phyloP scores from a whole-genome alignment of 202 grass and related monocot species.

The Carex sylvatica region DNA sequence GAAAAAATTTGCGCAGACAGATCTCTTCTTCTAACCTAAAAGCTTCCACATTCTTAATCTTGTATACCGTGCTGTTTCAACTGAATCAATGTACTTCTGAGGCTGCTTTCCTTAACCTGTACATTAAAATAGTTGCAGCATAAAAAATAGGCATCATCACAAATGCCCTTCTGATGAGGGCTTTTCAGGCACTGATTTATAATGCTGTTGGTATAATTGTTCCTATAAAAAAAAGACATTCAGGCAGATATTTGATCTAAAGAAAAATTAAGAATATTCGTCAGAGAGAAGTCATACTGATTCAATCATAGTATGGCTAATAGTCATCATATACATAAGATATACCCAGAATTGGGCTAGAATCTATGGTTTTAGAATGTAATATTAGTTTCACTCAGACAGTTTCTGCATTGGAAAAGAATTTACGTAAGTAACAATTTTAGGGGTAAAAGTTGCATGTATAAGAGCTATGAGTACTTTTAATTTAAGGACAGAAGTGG shows the following conservation, averaged over 20 bases:
- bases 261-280: neutral
- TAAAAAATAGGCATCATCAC: neutral
- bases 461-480: too few species aligned
- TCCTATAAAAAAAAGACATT: neutral
- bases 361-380: neutral
- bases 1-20: neutral
- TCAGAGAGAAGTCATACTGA: neutral
- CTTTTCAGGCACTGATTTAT: neutral
- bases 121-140: conserved; percentile 15
- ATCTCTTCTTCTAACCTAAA: neutral
- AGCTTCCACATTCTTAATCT: neutral
- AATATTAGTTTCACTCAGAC: neutral
- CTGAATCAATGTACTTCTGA: conserved; percentile 57
- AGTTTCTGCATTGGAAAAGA: neutral
- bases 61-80: conserved; percentile 29
- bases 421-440: neutral
- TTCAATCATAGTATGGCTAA: neutral
- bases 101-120: conserved; percentile 71
- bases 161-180: neutral
- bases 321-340: too few species aligned
- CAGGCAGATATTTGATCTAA: neutral
- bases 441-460: neutral
- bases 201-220: neutral
- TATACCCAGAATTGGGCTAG: neutral
- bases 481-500: neutral